These are phyloP conservation scores for Cladophialophora exuberans DNA, from an alignment of 2,329 filamentous ascomycete genomes.

Conservation along the genomic window DNA sequence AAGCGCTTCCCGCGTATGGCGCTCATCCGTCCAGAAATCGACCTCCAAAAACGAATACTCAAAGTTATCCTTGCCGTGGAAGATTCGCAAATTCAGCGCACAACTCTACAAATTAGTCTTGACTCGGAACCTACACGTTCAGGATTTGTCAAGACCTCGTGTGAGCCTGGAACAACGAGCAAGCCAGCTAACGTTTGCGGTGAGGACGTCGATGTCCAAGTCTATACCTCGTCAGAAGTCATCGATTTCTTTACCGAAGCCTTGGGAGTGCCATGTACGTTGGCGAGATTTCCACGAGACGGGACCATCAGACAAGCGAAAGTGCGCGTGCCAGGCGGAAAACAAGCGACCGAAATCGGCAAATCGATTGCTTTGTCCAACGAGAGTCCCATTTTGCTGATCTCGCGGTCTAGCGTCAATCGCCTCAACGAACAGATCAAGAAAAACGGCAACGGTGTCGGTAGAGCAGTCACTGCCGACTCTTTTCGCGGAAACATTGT, in stretches of 20 bases:
- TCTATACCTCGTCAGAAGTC: conserved; percentile 68
- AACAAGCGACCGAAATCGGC: conserved; percentile 48
- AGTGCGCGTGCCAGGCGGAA: conserved; percentile 58
- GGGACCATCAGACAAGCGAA: conserved; percentile 28
- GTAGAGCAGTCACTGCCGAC: conserved; percentile 65
- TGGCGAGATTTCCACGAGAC: conserved; percentile 78
- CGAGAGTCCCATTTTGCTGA: conserved; percentile 87
- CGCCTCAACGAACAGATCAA: conserved; percentile 75
- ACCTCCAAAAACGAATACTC: conserved; percentile 69
- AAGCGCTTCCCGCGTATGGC: conserved; percentile 89
- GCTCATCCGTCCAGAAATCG: conserved; percentile 73
- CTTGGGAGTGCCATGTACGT: conserved; percentile 76
- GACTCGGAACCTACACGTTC: conserved; percentile 48
- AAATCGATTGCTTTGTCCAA: conserved; percentile 80
- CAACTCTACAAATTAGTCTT: conserved; percentile 57
- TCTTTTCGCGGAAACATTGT: conserved; percentile 91
- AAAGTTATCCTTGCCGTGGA: conserved; percentile 54
- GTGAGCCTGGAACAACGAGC: conserved; percentile 39
- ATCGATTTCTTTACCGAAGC: conserved; percentile 76
- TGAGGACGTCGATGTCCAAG: conserved; percentile 71
- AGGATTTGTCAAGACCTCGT: conserved; percentile 40
- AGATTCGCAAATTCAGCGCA: conserved; percentile 36
- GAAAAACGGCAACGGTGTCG: conserved; percentile 41
- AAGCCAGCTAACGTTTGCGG: conserved; percentile 76
- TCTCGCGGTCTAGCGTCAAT: conserved; percentile 79